A percentile compares a stretch with the other conserved stretches of the same genome.
These are phyloP conservation scores for Penicillium thymicola DNA, from an alignment of 2,329 filamentous ascomycete species.

Conservation along the genomic window DNA sequence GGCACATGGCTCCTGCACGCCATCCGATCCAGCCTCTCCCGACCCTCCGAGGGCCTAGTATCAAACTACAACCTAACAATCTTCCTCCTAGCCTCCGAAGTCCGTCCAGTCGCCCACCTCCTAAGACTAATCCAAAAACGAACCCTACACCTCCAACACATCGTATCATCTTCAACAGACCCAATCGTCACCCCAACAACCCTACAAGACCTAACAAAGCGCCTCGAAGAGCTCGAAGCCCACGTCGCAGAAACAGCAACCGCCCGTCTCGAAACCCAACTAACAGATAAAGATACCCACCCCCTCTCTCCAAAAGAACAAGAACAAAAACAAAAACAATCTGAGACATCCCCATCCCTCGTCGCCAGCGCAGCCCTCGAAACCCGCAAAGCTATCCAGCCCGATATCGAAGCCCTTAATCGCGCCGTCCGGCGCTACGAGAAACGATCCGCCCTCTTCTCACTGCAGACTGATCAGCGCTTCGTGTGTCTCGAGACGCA, in stretches of 20 bases:
- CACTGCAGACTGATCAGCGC: slow-evolving; percentile 71
- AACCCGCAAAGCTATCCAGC: slow-evolving; percentile 64
- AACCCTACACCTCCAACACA: slow-evolving; percentile 75
- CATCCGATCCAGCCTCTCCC: slow-evolving; percentile 74
- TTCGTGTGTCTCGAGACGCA: slow-evolving; percentile 69
- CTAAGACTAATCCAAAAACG: slow-evolving; percentile 75
- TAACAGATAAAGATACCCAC: neutral
- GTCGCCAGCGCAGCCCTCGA: slow-evolving; percentile 47
- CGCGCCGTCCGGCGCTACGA: slow-evolving; percentile 88
- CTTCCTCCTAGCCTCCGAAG: slow-evolving; percentile 81
- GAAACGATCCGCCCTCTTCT: slow-evolving; percentile 74
- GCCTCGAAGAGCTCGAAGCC: slow-evolving; percentile 68
- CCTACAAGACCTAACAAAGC: slow-evolving; percentile 58
- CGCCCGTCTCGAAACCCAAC: slow-evolving; percentile 13
- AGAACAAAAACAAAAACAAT: neutral
- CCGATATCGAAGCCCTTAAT: slow-evolving; percentile 83
- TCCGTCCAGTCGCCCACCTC: slow-evolving; percentile 77
- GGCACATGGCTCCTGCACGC: slow-evolving; percentile 82
- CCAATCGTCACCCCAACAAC: slow-evolving; percentile 23
- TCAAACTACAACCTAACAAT: slow-evolving; percentile 92
- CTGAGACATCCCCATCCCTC: slow-evolving; percentile 39
- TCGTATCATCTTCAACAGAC: slow-evolving; percentile 49
- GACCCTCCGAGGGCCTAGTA: slow-evolving; percentile 79
- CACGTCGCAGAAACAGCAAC: slow-evolving; percentile 45
- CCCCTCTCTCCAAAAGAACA: slow-evolving; percentile 11